Base-by-base conservation (phyloP, 768 basidiomycete species). In the Amylocystis lapponica region DNA sequence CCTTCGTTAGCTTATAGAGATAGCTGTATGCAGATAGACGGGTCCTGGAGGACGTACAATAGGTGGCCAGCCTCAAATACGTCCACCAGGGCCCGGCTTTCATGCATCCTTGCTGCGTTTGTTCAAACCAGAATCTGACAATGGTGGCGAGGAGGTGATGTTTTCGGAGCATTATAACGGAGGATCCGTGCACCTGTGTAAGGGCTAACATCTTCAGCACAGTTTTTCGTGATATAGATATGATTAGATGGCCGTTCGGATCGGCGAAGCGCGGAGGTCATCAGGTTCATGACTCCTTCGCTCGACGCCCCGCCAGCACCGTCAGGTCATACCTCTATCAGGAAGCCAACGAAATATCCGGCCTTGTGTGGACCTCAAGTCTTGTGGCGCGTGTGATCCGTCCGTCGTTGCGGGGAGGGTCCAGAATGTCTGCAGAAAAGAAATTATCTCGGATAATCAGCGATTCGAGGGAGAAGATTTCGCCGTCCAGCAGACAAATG, bases 251-350 rank as follows among this genome's bases (percentile, higher is more conserved):
- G 25, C 38, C 23, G 5, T 39, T 8, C 13, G 13, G 25, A 23
- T 14, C 3, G 9, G 12, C 38, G 25, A 21, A 26, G n/a, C 38
- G 23, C 8, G 16, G 38, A 39, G 38, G 19, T 39, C 38, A 39
- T 39, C 38, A 39, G 38, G 38, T 23, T 13, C 38, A 39, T 39
- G 38, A 39, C 25, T 27, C 38, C 38, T 39, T 39, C 38, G 17
- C 38, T 26, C 38, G 23, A 6, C 23, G 38, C 21, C 38, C 14
- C 14, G 25, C 12, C 38, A 11, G 36, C 25, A 14, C 4, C 25
- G 16, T 19, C 38, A 11, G 19, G 25, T 16, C 14, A 13, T 39
- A 39, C 38, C 38, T 26, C 33, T 17, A 19, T 7, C 7, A 14
- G 25, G 8, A 26, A 5, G 8, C 8, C 23, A 12, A 33, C 5